Evolutionary conservation across 345 rosid genomes (phyloP).

Genomic region (Abelmoschus esculentus): DNA sequence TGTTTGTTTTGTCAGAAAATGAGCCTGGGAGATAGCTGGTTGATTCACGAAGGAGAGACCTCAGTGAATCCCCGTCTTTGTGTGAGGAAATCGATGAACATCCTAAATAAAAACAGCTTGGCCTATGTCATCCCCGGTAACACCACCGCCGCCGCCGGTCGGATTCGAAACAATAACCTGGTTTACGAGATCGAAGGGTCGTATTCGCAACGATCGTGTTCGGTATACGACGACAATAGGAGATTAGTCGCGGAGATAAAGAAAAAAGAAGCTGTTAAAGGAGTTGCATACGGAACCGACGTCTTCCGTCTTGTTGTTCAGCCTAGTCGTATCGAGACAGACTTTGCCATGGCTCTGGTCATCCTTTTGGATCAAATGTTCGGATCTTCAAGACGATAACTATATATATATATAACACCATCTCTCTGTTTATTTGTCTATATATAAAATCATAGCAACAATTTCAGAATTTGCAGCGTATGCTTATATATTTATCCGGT

Average conservation of each 20-base stretch:
- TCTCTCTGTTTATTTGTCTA: neutral
- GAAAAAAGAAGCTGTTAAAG: constrained; percentile 48
- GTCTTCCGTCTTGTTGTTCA: constrained; percentile 66
- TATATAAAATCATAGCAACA: neutral
- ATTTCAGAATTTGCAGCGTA: neutral
- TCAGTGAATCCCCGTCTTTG: constrained; percentile 42
- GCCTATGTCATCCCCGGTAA: constrained; percentile 36
- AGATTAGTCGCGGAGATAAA: constrained; percentile 53
- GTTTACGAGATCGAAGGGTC: constrained; percentile 78
- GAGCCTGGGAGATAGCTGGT: constrained; percentile 71
- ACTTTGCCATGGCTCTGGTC: too few relatives aligned
- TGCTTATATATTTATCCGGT: neutral
- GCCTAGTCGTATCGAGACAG: constrained; percentile 20
- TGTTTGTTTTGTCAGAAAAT: constrained; percentile 34
- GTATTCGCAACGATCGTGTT: constrained; percentile 53
- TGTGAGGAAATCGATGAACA: constrained; percentile 43
- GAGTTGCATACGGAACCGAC: constrained; percentile 61
- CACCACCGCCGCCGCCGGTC: neutral
- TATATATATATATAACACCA: neutral
- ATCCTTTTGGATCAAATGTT: constrained; percentile 35
- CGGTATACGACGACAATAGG: constrained; percentile 51
- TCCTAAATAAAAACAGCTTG: constrained; percentile 44
- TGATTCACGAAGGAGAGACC: constrained; percentile 74
- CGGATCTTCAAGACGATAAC: constrained; percentile 42
- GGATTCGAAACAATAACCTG: constrained; percentile 1